These are phyloP conservation scores for Dactylorhiza incarnata DNA, from an alignment of 106 monocot genomes.

Conservation along the genomic window DNA sequence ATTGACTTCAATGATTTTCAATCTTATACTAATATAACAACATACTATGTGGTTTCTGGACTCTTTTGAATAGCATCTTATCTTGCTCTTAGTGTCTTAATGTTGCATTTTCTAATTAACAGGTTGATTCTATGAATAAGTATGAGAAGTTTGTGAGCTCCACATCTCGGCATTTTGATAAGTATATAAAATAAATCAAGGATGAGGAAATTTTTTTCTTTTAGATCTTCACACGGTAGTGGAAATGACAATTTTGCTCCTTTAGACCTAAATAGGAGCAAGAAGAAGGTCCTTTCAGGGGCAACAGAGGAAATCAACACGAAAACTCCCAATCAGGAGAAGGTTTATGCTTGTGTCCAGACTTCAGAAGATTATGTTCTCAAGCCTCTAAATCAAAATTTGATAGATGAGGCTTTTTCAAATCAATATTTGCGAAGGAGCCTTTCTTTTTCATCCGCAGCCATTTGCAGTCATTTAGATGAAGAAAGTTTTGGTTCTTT, in stretches of 20 bases:
- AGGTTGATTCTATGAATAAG: not conserved
- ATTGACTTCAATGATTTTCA: not conserved
- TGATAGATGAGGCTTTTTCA: slow-evolving; percentile 4
- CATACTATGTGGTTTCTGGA: not conserved
- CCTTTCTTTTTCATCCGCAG: slow-evolving; percentile 43
- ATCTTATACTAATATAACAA: not conserved
- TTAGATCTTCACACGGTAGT: slow-evolving; percentile 29
- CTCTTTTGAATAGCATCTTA: not conserved
- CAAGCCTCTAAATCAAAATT: slow-evolving; percentile 8
- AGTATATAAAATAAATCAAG: not conserved
- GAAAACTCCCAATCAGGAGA: slow-evolving; percentile 6
- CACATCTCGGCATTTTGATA: not conserved
- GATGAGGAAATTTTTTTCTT: slow-evolving; percentile 52
- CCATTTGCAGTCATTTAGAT: slow-evolving; percentile 5
- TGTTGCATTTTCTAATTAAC: not conserved
- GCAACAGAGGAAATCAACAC: not conserved
- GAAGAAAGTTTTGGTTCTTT: slow-evolving; percentile 11
- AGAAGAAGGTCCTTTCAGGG: slow-evolving; percentile 7
- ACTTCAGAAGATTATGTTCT: slow-evolving; percentile 15
- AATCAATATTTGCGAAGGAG: slow-evolving; percentile 32
- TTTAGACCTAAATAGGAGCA: slow-evolving; percentile 1
- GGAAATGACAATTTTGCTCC: slow-evolving; percentile 16
- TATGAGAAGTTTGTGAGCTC: not conserved
- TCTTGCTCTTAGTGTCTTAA: not conserved
- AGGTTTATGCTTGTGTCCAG: not conserved